Base-by-base conservation (phyloP, 2,329 filamentous ascomycete species). In the Verticillium nonalfalfae region DNA sequence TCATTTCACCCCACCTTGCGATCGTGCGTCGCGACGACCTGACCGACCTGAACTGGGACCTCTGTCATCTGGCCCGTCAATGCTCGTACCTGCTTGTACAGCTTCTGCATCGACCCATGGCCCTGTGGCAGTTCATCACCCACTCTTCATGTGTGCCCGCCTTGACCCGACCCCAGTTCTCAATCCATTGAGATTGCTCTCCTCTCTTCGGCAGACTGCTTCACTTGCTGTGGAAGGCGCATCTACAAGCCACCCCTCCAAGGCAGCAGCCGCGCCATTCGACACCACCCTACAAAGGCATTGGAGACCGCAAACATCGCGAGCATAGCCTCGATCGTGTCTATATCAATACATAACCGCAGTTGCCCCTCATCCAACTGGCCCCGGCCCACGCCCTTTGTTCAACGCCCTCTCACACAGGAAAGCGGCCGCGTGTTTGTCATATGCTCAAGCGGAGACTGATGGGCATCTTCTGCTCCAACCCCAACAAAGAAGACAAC, bases 381-480 rank as follows among this genome's bases (percentile, higher is more conserved):
- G 18, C 45, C 21, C 21, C 21, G 45, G n/a, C 21, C 45, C n/a
- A n/a, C 9, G 9, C n/a, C 9, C n/a, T 26, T 6, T 18, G 26
- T 26, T 26, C 26, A 26, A 26, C 26, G 26, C 26, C 26, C 26
- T 26, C 1, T 26, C 26, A 2, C 18, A 50, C n/a, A n/a, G 21
- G 7, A 14, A 9, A 14, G 39, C n/a, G n/a, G 21, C 10, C 9
- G 9, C 7, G n/a, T 18, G 45, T 50, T 26, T n/a, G 45, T 50
- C 21, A n/a, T 9, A 50, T 50, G 45, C 45, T 26, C 7, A n/a
- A 18, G n/a, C 45, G 7, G 7, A 50, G 21, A 58, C 39, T 21
- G 36, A 66, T 66, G 64, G 64, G 64, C 31, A 62, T 57, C 45
- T 26, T 59, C 31, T 66, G 64, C 60, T 66, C 63, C 21, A 65